Evolutionary conservation across 2,329 filamentous ascomycete species (phyloP).

Genomic region (Penicillium hordei): DNA sequence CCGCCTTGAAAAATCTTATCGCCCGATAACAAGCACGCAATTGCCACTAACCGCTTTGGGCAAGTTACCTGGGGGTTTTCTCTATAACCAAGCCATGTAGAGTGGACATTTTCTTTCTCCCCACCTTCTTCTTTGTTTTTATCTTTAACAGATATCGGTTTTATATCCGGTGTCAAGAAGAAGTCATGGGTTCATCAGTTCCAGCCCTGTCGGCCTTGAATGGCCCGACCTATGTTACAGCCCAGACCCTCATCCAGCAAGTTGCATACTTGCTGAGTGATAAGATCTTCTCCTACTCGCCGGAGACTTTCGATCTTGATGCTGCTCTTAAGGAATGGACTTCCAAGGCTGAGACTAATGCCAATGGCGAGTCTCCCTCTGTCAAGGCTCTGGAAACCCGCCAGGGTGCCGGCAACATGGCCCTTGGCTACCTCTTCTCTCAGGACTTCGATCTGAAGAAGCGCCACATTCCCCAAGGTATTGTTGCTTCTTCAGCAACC

Average conservation of each 20-base stretch:
- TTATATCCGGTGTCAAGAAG: conserved; percentile 26
- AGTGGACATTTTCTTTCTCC: conserved; percentile 24
- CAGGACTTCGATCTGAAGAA: conserved; percentile 92
- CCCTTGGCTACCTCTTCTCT: conserved; percentile 95
- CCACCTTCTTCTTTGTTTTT: conserved; percentile 24
- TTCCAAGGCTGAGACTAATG: conserved; percentile 68
- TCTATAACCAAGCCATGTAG: conserved; percentile 24
- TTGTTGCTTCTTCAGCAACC: conserved; percentile 82
- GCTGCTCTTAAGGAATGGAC: conserved; percentile 78
- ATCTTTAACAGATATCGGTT: conserved; percentile 27
- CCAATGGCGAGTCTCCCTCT: conserved; percentile 74
- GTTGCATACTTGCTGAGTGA: conserved; percentile 93
- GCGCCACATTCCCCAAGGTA: conserved; percentile 85
- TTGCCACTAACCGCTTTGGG: conserved; percentile 35
- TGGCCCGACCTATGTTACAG: conserved; percentile 88
- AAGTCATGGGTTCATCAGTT: conserved; percentile 35
- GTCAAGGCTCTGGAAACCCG: conserved; percentile 83
- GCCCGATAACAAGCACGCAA: conserved; percentile 38
- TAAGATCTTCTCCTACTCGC: conserved; percentile 96
- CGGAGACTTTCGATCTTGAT: conserved; percentile 89
- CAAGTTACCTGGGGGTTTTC: conserved; percentile 29
- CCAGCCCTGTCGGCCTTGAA: conserved; percentile 61
- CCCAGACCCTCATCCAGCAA: conserved; percentile 92
- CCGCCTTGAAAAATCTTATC: conserved; percentile 13
- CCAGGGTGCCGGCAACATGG: conserved; percentile 83